A percentile compares a stretch with the other conserved stretches of the same genome.
These are phyloP conservation scores for Fraxinus sp. DNA, from an alignment of 305 asterid species.

Conservation along the genomic window DNA sequence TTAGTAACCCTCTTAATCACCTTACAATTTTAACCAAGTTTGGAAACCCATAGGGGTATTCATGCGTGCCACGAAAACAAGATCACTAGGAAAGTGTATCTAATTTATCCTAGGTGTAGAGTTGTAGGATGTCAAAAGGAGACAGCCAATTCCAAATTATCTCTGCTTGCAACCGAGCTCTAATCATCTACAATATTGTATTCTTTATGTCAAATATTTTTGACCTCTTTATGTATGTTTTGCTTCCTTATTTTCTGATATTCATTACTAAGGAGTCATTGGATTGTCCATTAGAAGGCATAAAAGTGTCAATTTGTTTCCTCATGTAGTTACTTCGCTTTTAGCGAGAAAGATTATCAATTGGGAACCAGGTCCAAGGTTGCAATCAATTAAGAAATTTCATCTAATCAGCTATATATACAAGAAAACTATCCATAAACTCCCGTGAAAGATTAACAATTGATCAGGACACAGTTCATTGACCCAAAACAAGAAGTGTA, in stretches of 20 bases:
- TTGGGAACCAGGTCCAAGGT: background rate
- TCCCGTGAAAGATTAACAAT: background rate
- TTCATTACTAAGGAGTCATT: background rate
- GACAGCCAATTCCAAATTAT: background rate
- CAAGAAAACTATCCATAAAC: background rate
- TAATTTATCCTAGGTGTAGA: background rate
- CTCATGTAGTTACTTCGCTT: background rate
- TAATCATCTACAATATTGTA: background rate
- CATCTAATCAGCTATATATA: background rate
- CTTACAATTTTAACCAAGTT: background rate
- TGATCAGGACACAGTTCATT: background rate
- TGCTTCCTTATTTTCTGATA: background rate
- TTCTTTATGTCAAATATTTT: background rate
- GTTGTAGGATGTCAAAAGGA: background rate
- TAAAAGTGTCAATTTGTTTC: background rate
- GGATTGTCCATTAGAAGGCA: background rate
- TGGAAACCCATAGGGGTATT: background rate
- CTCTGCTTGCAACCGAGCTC: background rate
- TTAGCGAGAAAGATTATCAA: background rate
- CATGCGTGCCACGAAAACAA: background rate
- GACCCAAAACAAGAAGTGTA: background rate
- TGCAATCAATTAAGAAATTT: background rate
- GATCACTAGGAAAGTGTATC: background rate
- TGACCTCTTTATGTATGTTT: background rate
- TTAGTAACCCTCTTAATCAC: background rate